These are phyloP conservation scores for Fusarium sp. DNA, from an alignment of 2,329 filamentous ascomycete species.

Conservation along the genomic window DNA sequence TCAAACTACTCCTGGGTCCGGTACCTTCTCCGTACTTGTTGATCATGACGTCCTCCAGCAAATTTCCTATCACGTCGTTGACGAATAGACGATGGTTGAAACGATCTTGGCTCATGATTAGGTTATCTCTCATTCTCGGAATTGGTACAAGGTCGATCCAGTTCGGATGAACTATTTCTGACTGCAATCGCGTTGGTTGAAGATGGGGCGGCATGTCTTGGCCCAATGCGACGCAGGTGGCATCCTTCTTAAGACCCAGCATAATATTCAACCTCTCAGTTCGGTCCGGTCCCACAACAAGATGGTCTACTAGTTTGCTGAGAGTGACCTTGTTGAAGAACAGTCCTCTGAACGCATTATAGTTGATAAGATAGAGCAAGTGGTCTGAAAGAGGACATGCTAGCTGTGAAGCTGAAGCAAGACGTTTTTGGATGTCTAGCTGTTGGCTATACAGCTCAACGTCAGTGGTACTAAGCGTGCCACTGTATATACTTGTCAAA, in stretches of 20 bases:
- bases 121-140: slow-evolving; percentile 9
- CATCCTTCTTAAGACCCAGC: slow-evolving; percentile 8
- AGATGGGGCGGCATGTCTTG: not conserved
- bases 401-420: not conserved
- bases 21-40: slow-evolving; percentile 14
- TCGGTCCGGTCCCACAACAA: not conserved
- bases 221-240: not conserved
- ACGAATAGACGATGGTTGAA: slow-evolving; percentile 10
- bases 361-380: slow-evolving; percentile 11
- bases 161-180: not conserved
- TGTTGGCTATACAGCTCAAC: slow-evolving; percentile 17
- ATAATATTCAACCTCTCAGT: slow-evolving; percentile 9
- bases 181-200: slow-evolving; percentile 1
- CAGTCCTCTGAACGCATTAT: slow-evolving; percentile 9
- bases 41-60: slow-evolving; percentile 8
- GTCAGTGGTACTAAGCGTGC: not conserved
- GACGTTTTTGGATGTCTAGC: not conserved
- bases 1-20: not conserved
- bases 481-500: not conserved
- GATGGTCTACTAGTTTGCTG: not conserved
- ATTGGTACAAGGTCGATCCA: slow-evolving; percentile 13
- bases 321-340: slow-evolving; percentile 5
- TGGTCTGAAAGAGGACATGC: not conserved
- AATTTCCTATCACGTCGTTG: slow-evolving; percentile 1
- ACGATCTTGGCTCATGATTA: not conserved